A percentile compares a stretch with the other conserved stretches of the same genome.
Conservation (phyloP, 345 rosid genomes). For the Eucalyptus pumila region DNA sequence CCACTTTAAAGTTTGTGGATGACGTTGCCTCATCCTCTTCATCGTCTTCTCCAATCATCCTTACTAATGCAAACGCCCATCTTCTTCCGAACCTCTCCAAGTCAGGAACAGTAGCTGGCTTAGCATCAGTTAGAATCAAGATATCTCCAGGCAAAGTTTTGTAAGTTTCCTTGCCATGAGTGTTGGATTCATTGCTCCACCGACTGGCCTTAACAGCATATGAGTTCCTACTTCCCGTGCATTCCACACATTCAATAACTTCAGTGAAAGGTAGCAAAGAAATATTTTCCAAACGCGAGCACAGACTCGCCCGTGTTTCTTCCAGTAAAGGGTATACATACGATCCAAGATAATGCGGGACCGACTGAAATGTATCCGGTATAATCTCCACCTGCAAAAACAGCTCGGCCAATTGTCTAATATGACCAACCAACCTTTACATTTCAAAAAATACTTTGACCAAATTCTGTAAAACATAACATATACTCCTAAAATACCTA, state of each 20-base stretch:
- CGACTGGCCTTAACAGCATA: conserved; percentile 7
- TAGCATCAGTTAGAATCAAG: conserved; percentile 11
- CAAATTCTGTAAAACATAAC: neutral
- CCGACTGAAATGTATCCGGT: conserved; percentile 11
- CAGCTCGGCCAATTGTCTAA: neutral
- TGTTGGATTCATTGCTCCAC: conserved; percentile 19
- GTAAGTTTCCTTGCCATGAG: conserved; percentile 13
- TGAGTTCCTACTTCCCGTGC: neutral
- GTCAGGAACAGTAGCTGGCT: conserved; percentile 20
- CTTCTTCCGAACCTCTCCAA: conserved; percentile 7
- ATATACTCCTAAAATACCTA: neutral
- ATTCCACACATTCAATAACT: neutral
- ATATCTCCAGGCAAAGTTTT: conserved; percentile 29
- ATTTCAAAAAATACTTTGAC: neutral
- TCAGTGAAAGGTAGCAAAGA: conserved; percentile 17
- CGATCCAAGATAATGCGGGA: conserved; percentile 6
- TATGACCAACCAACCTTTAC: neutral
- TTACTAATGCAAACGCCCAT: conserved; percentile 12
- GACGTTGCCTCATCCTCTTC: neutral
- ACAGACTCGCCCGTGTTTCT: conserved; percentile 21
- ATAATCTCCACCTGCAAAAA: conserved; percentile 15
- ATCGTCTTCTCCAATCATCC: neutral
- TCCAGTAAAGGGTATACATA: conserved; percentile 23
- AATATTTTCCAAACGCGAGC: conserved; percentile 15
- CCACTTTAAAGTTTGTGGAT: conserved; percentile 2